phyloP scores from a whole-genome alignment of 345 rosid species.

The Firmiana major region DNA sequence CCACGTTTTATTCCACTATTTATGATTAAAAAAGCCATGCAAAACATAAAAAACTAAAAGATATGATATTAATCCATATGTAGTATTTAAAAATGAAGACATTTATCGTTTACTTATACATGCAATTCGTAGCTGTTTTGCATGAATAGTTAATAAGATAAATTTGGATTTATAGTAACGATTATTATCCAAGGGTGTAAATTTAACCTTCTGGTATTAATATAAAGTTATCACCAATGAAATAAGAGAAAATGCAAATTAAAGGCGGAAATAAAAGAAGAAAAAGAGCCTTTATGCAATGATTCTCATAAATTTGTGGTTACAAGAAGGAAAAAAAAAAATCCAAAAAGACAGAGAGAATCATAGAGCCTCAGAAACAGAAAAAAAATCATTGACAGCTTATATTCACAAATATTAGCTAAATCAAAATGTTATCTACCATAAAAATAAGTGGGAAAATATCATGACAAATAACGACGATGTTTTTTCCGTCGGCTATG shows the following conservation, averaged over 20 bases:
- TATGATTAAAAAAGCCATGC: no score
- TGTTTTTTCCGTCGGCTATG: constrained; percentile 24
- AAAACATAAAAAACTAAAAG: no score
- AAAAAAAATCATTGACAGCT: background rate
- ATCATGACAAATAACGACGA: background rate
- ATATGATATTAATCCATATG: no score
- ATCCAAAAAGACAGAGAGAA: background rate
- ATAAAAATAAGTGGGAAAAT: background rate
- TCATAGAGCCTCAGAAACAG: background rate
- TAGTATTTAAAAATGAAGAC: no score
- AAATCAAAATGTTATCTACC: background rate
- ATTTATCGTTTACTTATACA: no score
- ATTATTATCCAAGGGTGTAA: background rate
- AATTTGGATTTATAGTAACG: background rate
- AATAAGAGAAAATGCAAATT: background rate
- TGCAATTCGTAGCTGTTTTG: background rate
- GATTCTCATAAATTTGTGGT: background rate
- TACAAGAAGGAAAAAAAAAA: background rate
- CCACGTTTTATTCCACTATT: no score
- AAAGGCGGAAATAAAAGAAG: background rate
- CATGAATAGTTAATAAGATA: background rate
- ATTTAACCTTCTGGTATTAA: background rate
- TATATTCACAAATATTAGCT: constrained; percentile 11
- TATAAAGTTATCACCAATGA: background rate
- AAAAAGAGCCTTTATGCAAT: background rate